A percentile compares a stretch with the other conserved stretches of the same genome.
phyloP scores from a whole-genome alignment of 2,329 filamentous ascomycete species.

The Triangularia setosa region DNA sequence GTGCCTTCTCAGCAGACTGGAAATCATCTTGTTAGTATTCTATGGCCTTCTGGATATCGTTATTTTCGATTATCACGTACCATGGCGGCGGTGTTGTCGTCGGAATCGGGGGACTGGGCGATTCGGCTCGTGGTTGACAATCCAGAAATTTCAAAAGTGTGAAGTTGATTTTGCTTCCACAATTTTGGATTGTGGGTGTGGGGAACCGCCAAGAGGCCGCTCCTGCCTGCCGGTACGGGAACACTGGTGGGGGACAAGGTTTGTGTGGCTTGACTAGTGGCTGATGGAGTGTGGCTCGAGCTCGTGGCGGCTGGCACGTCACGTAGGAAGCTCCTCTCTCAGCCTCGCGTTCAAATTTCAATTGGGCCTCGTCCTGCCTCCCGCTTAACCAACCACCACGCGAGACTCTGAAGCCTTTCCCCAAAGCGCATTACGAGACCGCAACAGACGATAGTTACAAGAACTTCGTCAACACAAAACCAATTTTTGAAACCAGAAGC shows the following conservation, averaged over 20 bases:
- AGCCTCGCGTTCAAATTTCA: conserved; percentile 41
- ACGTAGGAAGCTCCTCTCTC: conserved; percentile 26
- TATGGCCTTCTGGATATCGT: background rate
- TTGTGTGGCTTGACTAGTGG: conserved; percentile 2
- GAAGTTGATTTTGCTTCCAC: conserved; percentile 23
- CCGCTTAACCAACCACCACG: conserved; percentile 32
- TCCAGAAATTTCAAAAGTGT: conserved; percentile 15
- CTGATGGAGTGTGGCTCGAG: conserved; percentile 11
- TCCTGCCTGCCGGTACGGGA: conserved; percentile 5
- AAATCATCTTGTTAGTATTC: conserved; percentile 39
- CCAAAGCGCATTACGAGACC: conserved; percentile 30
- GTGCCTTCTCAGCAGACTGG: conserved; percentile 66
- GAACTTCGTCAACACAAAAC: conserved; percentile 34
- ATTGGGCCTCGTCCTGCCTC: conserved; percentile 33
- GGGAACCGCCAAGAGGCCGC: conserved; percentile 8
- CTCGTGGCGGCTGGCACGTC: conserved; percentile 6
- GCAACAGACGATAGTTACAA: conserved; percentile 36
- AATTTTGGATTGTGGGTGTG: conserved; percentile 27
- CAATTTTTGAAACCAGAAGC: conserved; percentile 45
- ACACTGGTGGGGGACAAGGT: conserved; percentile 27
- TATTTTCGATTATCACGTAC: conserved; percentile 27
- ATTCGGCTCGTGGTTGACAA: conserved; percentile 21
- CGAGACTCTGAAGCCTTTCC: conserved; percentile 43
- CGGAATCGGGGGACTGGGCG: conserved; percentile 22
- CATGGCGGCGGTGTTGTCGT: conserved; percentile 36